These are phyloP conservation scores for Raddia guianensis DNA, from an alignment of 176 grass and related monocot species.

Conservation along the genomic window DNA sequence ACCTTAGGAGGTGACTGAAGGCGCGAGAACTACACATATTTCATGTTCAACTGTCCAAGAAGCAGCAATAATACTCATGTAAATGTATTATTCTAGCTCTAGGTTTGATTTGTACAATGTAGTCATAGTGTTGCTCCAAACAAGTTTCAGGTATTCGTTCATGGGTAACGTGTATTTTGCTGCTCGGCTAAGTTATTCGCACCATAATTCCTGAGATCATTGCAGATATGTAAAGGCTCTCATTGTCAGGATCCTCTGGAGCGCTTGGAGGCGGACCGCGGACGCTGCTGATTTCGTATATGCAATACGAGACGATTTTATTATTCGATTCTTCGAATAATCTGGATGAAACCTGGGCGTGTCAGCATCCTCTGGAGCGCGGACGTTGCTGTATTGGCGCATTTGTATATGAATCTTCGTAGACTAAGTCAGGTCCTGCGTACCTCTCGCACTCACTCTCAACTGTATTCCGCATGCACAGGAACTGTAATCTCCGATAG, in stretches of 20 bases:
- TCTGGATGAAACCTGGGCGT: background rate
- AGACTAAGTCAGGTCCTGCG: too few species aligned
- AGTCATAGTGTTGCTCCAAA: slow-evolving; percentile 9
- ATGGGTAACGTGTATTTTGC: slow-evolving; percentile 31
- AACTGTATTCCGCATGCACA: too few species aligned
- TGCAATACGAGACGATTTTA: background rate
- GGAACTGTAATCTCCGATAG: too few species aligned
- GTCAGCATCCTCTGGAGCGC: too few species aligned
- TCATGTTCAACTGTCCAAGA: slow-evolving; percentile 9
- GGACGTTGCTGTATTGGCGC: too few species aligned
- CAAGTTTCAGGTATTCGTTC: background rate
- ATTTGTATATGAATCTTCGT: too few species aligned
- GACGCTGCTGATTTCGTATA: background rate
- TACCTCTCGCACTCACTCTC: too few species aligned
- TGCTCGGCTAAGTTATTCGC: background rate
- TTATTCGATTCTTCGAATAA: background rate
- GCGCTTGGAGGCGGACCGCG: background rate
- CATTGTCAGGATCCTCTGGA: background rate
- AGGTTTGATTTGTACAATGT: slow-evolving; percentile 40
- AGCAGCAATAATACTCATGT: slow-evolving; percentile 33
- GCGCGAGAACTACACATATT: background rate
- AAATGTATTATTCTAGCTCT: slow-evolving; percentile 48
- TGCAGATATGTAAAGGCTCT: background rate
- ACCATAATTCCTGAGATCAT: background rate
- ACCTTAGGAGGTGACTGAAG: slow-evolving; percentile 8